phyloP scores from a whole-genome alignment of 495 filamentous ascomycete genomes.

The Cryomyces minteri region DNA sequence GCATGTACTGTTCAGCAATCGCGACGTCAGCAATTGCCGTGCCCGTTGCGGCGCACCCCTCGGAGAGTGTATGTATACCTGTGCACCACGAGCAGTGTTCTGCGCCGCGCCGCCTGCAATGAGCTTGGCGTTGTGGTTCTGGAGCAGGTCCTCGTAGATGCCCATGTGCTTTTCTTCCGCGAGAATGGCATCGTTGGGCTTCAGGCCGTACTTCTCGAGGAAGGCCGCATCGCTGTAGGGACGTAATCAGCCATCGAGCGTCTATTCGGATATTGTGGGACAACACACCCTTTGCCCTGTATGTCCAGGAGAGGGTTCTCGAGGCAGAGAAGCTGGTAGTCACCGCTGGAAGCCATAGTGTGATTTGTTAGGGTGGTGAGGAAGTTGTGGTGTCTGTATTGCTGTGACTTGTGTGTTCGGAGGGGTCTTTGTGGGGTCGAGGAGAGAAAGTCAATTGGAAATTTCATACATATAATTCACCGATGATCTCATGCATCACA shows the following conservation, averaged over 20 bases:
- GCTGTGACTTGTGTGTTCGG: no score
- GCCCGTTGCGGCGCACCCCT: background rate
- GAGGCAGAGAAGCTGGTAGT: conserved; percentile 72
- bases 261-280: conserved; percentile 4
- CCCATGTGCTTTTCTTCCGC: conserved; percentile 76
- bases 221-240: conserved; percentile 45
- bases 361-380: no score
- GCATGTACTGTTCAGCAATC: conserved; percentile 48
- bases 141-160: conserved; percentile 82
- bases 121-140: conserved; percentile 73
- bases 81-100: conserved; percentile 92
- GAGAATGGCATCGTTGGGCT: conserved; percentile 93
- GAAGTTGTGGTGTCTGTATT: no score
- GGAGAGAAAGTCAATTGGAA: no score
- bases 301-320: conserved; percentile 98
- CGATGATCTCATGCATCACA: no score
- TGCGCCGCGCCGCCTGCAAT: conserved; percentile 95
- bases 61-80: conserved; percentile 24
- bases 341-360: conserved; percentile 47
- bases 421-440: no score
- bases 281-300: conserved; percentile 52
- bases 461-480: no score
- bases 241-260: background rate
- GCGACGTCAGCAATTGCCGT: background rate
- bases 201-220: conserved; percentile 80